Evolutionary conservation across 768 basidiomycete genomes (phyloP), one percentile per base, ranked within the genome.

Genomic region (Lactarius vividus): DNA sequence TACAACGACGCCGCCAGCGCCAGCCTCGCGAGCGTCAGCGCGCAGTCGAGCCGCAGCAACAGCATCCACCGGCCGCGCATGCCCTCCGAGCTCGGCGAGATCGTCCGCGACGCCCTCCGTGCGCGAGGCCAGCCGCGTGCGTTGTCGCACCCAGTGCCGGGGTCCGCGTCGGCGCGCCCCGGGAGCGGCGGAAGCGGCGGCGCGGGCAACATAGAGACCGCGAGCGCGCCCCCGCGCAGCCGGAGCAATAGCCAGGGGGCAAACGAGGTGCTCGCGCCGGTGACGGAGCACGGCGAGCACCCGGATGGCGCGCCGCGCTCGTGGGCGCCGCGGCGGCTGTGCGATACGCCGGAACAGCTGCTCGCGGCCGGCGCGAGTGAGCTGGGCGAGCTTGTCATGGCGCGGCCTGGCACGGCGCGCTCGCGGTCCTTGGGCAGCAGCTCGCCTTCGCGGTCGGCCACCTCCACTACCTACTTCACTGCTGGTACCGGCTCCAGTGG

Each of bases 61-160:
- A 70, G 69, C 31, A 33, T 68, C 2, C 61, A 68, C 39, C 58
- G 55, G 11, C 58, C 52, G 2, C 66, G 61, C 3, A 57, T 61
- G 29, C 61, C 61, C 16, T 57, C 66, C 16, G 69, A 69, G 49
- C 66, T 69, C 46, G 68, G 68, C 20, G 68, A 69, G 49, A 59
- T 67, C 55, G 65, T 62, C 33, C 66, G 57, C 16, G 57, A 63
- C 16, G 42, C 61, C 59, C 13, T 67, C 2, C 53, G 62, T 23
- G 28, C 59, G 35, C 66, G 66, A 9, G 44, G 39, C 20, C 67
- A 53, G 10, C 7, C 58, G 18, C 67, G 67, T 13, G 4, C 56
- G n/a, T 29, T 54, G 28, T 37, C 44, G 7, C 23, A 39, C 6
- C 46, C 49, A 26, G 44, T 2, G 7, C 33, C 40, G 13, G 46